phyloP scores from a whole-genome alignment of 805 yeast genomes.

The Naumovozyma castellii region DNA sequence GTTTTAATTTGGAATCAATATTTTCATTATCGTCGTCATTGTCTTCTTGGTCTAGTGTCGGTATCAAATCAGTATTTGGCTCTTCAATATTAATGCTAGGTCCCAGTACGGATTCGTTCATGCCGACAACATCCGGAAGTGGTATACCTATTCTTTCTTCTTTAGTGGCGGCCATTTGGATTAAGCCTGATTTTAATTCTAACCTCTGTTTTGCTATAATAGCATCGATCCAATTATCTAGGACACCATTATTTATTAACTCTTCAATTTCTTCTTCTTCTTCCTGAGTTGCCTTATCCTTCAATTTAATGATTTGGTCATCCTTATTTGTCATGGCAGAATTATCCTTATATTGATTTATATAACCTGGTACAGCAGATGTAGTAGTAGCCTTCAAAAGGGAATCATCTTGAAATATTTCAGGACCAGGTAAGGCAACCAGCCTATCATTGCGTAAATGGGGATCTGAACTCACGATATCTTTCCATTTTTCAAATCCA shows the following conservation, averaged over 20 bases:
- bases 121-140: conserved; percentile 21
- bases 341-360: conserved; percentile 19
- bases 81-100: not conserved
- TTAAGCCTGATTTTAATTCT: conserved; percentile 5
- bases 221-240: conserved; percentile 32
- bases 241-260: conserved; percentile 24
- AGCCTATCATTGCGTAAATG: conserved; percentile 36
- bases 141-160: not conserved
- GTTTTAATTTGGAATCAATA: not conserved
- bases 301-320: conserved; percentile 10
- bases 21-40: conserved; percentile 30
- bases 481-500: conserved; percentile 43
- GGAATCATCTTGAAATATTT: conserved; percentile 7
- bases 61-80: conserved; percentile 8
- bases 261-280: conserved; percentile 23
- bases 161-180: not conserved
- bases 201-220: conserved; percentile 25
- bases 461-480: conserved; percentile 20
- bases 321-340: conserved; percentile 7
- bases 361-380: conserved; percentile 23
- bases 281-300: conserved; percentile 3
- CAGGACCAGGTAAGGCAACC: conserved; percentile 29
- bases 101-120: conserved; percentile 17
- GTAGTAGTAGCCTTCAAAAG: not conserved
- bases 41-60: conserved; percentile 24